A percentile compares a stretch with the other conserved stretches of the same genome.
These are phyloP conservation scores for Cymbopogon flexuosus DNA, from an alignment of 202 grass and related monocot species.

Conservation along the genomic window DNA sequence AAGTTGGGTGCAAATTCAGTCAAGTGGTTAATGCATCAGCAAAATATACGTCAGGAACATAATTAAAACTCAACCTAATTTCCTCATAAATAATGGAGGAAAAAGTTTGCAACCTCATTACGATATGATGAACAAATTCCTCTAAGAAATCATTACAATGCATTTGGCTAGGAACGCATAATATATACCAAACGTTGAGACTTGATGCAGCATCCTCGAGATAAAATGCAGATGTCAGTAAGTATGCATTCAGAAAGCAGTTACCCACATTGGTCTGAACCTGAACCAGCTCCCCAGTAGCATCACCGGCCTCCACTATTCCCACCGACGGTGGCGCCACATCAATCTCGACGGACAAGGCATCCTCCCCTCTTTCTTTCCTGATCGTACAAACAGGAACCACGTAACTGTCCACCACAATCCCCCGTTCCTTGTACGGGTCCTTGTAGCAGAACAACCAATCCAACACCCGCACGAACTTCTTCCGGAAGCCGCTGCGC, in stretches of 20 bases:
- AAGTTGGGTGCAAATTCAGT: not conserved
- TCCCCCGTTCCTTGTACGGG: slow-evolving; percentile 38
- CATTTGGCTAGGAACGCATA: not conserved
- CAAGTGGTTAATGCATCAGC: not conserved
- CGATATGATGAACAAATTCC: not conserved
- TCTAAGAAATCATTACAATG: not conserved
- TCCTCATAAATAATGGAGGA: not conserved
- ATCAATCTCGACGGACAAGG: slow-evolving; percentile 22
- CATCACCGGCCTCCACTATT: slow-evolving; percentile 24
- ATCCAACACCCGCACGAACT: slow-evolving; percentile 36
- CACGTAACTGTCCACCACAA: slow-evolving; percentile 38
- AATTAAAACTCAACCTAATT: not conserved
- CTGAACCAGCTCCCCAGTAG: not conserved
- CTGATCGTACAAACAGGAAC: slow-evolving; percentile 42
- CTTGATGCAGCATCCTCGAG: not conserved
- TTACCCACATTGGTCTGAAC: slow-evolving; percentile 17
- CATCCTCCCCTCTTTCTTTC: slow-evolving; percentile 25
- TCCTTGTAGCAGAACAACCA: slow-evolving; percentile 47
- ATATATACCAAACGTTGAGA: not conserved
- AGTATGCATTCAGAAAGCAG: slow-evolving; percentile 5
- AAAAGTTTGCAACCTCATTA: not conserved
- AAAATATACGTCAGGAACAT: not conserved
- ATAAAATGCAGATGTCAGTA: not conserved
- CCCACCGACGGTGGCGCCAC: slow-evolving; percentile 20
- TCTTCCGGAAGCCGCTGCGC: slow-evolving; percentile 27